Base-by-base conservation (phyloP, 495 filamentous ascomycete species). In the Daldinia vernicosa region DNA sequence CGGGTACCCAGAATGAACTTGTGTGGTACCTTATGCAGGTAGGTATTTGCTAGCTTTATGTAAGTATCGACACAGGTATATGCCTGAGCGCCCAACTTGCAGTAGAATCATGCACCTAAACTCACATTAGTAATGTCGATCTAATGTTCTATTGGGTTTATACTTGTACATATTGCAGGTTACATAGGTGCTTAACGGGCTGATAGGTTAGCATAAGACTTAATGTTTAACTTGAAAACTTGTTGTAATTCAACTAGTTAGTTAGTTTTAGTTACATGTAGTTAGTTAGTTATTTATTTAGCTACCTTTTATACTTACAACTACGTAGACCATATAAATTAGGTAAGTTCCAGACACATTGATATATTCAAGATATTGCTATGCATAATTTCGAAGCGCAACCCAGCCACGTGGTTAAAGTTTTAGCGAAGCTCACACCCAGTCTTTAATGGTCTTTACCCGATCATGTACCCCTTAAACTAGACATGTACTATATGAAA, bases 401-500 rank as follows among this genome's bases (percentile, higher is more conserved):
- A 60, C 53, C 69, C 69, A 37, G 52, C 64, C 69, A 68, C 64
- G 69, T 72, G 69, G 64, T 68, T 72, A 55, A 45, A 43, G 70
- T 71, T 71, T 71, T 54, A 71, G 45, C 43, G 32, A 52, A 60
- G 59, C 60, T 72, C 57, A 57, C 64, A 67, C 35, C 69, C 69
- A 27, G 24, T 63, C 37, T 37, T 56, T 54, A 64, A 55, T 43
- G 8, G 53, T 54, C 22, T 33, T 26, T 53, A 60, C 50, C 33
- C 56, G 45, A 30, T 61, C 12, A 30, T 19, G 52, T 35, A 50
- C 37, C 55, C n/a, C 43, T 9, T 22, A 47, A 55, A 24, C 24
- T 39, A 37, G 39, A 59, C 50, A 39, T 15, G 28, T 39, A 61
- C 37, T 22, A 40, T 61, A 52, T 5, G 26, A 12, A 33, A 28